Evolutionary conservation across 257 asterid species (phyloP).

Genomic region (Gentiana dahurica): DNA sequence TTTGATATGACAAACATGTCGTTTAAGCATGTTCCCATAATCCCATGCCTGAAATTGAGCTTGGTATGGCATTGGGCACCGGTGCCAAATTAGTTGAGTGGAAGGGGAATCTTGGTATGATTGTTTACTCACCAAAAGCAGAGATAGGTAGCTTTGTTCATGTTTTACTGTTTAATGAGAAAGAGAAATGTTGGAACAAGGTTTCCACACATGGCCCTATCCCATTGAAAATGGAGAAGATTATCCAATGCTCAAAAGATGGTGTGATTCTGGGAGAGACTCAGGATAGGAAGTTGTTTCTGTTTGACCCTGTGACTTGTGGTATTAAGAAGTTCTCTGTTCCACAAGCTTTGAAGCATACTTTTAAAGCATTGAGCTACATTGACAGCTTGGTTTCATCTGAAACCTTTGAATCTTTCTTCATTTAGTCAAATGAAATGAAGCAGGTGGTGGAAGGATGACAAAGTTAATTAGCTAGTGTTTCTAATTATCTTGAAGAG

Average conservation of each 20-base stretch:
- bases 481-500: too few relatives aligned
- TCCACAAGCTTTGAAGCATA: background rate
- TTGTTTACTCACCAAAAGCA: background rate
- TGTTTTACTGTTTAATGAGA: background rate
- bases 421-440: too few relatives aligned
- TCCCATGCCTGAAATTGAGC: background rate
- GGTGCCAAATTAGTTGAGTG: background rate
- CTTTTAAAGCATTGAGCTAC: conserved; percentile 4
- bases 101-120: background rate
- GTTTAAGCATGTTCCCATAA: background rate
- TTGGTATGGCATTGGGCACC: too few relatives aligned
- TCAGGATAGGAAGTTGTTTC: background rate
- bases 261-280: conserved; percentile 9
- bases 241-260: conserved; percentile 1
- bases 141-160: background rate
- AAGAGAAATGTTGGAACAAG: background rate
- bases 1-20: background rate
- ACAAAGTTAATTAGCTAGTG: too few relatives aligned
- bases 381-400: conserved; percentile 10
- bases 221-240: background rate
- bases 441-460: too few relatives aligned
- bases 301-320: conserved; percentile 1
- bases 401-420: background rate
- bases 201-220: background rate
- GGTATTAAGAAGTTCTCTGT: background rate